phyloP scores from a whole-genome alignment of 352 stramenopile genomes.

The Phytophthora multivora region DNA sequence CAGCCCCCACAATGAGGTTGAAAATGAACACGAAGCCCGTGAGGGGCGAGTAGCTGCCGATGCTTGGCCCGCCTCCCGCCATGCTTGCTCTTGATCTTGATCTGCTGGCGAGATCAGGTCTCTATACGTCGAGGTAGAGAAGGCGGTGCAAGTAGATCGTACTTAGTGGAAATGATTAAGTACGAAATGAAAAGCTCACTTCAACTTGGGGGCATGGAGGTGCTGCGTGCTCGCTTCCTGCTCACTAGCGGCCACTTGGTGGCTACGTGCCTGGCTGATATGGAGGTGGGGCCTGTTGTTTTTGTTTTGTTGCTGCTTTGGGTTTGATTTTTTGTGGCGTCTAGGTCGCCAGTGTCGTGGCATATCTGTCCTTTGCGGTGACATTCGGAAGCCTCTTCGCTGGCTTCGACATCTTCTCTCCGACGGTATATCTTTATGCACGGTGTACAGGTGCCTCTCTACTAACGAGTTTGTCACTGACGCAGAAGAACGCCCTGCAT shows the following conservation, averaged over 20 bases:
- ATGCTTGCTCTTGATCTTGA: constrained; percentile 30
- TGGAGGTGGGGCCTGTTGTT: constrained; percentile 2
- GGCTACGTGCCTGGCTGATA: constrained; percentile 46
- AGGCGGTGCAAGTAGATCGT: constrained; percentile 8
- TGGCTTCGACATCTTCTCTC: constrained; percentile 58
- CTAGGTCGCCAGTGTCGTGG: constrained; percentile 33
- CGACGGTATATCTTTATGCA: constrained; percentile 29
- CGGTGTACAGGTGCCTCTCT: not conserved
- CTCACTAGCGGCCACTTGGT: constrained; percentile 65
- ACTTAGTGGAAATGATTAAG: constrained; percentile 16
- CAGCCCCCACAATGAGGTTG: constrained; percentile 89
- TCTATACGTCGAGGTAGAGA: constrained; percentile 1
- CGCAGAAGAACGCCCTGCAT: constrained; percentile 59
- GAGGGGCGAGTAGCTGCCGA: constrained; percentile 82
- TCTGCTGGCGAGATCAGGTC: constrained; percentile 11
- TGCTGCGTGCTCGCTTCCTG: constrained; percentile 56
- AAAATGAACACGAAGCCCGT: constrained; percentile 93
- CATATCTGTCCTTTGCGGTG: constrained; percentile 50
- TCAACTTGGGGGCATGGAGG: constrained; percentile 22
- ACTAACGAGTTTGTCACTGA: not conserved
- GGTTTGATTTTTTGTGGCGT: not conserved
- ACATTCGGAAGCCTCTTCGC: constrained; percentile 40
- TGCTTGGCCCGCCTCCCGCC: constrained; percentile 50
- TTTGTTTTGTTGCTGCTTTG: not conserved
- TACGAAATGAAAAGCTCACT: constrained; percentile 13